phyloP scores from a whole-genome alignment of 257 asterid genomes.

The Mentha longifolia region DNA sequence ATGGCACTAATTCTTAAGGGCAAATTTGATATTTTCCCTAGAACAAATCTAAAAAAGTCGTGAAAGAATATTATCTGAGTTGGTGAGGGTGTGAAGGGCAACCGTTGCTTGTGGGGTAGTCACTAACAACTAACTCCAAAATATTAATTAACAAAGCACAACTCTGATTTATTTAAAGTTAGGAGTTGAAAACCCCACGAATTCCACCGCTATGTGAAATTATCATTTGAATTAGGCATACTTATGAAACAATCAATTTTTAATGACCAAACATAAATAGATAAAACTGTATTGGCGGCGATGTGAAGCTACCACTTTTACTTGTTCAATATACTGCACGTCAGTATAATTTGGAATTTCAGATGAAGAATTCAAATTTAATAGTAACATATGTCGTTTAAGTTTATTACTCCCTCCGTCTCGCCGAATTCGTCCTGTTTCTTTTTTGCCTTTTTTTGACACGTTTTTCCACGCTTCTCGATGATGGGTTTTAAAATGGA shows the following conservation, averaged over 20 bases:
- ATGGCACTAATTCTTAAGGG: too few relatives aligned
- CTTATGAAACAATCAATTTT: not conserved
- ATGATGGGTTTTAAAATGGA: too few relatives aligned
- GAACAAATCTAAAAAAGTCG: not conserved
- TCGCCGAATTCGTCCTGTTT: too few relatives aligned
- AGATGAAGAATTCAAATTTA: not conserved
- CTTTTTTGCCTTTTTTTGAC: too few relatives aligned
- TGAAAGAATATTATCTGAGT: not conserved
- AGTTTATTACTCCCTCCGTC: too few relatives aligned
- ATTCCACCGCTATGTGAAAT: not conserved
- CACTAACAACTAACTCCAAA: constrained; percentile 7
- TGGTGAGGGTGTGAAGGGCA: not conserved
- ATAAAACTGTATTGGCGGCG: not conserved
- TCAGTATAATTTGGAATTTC: not conserved
- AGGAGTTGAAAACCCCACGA: not conserved
- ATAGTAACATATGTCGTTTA: too few relatives aligned
- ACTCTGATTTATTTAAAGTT: not conserved
- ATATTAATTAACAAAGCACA: not conserved
- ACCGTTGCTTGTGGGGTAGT: not conserved
- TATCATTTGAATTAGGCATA: not conserved
- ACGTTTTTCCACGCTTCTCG: too few relatives aligned
- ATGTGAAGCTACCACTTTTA: not conserved
- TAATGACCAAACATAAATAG: not conserved
- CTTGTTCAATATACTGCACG: not conserved
- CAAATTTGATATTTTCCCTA: too few relatives aligned